Conservation (phyloP, 768 basidiomycete genomes). For the Pleurotus cornucopiae region DNA sequence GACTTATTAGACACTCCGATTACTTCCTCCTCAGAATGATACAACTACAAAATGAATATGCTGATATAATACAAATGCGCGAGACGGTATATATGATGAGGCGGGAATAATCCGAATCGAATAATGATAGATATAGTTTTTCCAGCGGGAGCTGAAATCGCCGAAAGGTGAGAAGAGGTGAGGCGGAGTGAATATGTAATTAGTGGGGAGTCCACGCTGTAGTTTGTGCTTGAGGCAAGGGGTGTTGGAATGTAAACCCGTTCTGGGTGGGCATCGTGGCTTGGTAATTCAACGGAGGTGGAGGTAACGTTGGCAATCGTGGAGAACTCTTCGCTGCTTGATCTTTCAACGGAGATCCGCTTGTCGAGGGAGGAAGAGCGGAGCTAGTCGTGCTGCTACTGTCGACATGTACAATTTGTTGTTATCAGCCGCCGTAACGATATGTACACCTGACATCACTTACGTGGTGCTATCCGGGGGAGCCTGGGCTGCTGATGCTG, state of each 20-base stretch:
- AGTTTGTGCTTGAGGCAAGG: background rate
- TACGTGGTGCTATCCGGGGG: constrained; percentile 28
- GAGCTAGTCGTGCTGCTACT: background rate
- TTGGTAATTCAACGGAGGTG: constrained; percentile 15
- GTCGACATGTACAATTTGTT: constrained; percentile 13
- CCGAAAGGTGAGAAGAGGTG: background rate
- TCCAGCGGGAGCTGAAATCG: background rate
- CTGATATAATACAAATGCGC: constrained; percentile 4
- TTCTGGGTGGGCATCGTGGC: constrained; percentile 1
- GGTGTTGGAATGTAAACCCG: background rate
- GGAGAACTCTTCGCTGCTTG: constrained; percentile 9
- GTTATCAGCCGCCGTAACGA: background rate
- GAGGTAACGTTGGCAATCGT: constrained; percentile 19
- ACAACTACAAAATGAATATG: background rate
- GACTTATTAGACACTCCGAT: constrained; percentile 27
- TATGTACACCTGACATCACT: constrained; percentile 6
- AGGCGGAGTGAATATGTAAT: background rate
- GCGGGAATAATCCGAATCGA: background rate
- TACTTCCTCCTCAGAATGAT: background rate
- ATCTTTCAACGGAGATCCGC: constrained; percentile 34
- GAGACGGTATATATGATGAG: background rate
- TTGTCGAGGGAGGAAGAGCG: constrained; percentile 18
- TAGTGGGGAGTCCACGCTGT: background rate
- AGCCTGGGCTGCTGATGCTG: constrained; percentile 23
- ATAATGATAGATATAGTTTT: constrained; percentile 6